Evolutionary conservation across 768 basidiomycete species (phyloP).

Genomic region (Phallus indusiatus): DNA sequence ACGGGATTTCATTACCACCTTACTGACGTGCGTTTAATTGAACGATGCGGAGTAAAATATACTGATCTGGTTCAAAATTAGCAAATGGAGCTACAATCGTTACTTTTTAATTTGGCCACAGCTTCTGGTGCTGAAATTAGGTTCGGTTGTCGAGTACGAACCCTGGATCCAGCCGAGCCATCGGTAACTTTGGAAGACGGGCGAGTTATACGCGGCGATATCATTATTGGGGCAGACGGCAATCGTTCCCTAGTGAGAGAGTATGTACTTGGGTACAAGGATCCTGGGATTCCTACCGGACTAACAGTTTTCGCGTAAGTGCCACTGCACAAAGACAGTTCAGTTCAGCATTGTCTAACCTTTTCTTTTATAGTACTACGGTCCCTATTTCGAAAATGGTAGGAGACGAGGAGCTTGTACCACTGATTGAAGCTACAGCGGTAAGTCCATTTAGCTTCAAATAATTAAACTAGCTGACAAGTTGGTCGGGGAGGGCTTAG

Average conservation of each 20-base stretch:
- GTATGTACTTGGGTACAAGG: slow-evolving; percentile 24
- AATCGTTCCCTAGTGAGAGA: slow-evolving; percentile 32
- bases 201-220: slow-evolving; percentile 35
- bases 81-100: slow-evolving; percentile 43
- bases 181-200: slow-evolving; percentile 30
- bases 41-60: background rate
- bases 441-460: slow-evolving; percentile 15
- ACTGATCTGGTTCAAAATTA: slow-evolving; percentile 16
- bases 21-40: slow-evolving; percentile 31
- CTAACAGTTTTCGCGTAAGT: slow-evolving; percentile 38
- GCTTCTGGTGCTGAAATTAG: slow-evolving; percentile 39
- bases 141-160: slow-evolving; percentile 26
- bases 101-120: slow-evolving; percentile 38
- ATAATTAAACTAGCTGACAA: no score
- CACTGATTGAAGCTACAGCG: slow-evolving; percentile 22
- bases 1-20: slow-evolving; percentile 40
- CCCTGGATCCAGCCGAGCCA: slow-evolving; percentile 16
- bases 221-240: slow-evolving; percentile 57
- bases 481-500: background rate
- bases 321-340: background rate
- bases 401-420: slow-evolving; percentile 29
- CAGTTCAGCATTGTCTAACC: background rate
- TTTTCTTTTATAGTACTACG: slow-evolving; percentile 24
- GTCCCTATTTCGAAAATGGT: slow-evolving; percentile 32
- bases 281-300: slow-evolving; percentile 19